phyloP scores from a whole-genome alignment of 306 rosid genomes.

The Quercus mongolica region DNA sequence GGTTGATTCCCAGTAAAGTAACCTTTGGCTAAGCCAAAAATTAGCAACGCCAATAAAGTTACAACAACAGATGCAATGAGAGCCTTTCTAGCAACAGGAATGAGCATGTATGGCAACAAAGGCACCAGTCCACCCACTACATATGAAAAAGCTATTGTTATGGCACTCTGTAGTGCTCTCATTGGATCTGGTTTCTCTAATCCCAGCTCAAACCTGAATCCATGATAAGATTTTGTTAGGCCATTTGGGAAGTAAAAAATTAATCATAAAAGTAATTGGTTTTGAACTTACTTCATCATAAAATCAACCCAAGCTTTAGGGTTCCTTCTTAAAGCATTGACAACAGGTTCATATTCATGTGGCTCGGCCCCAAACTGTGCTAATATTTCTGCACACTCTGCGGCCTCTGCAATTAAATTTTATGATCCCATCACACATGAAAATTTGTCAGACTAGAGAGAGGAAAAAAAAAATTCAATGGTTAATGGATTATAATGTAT shows the following conservation, averaged over 20 bases:
- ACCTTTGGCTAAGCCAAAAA: conserved; percentile 89
- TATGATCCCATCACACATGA: not conserved
- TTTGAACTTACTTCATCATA: conserved; percentile 83
- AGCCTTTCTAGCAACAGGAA: conserved; percentile 61
- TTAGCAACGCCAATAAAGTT: conserved; percentile 62
- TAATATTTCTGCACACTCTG: conserved; percentile 79
- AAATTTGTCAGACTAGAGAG: not conserved
- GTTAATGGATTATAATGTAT: too few species aligned
- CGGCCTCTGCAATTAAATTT: conserved; percentile 55
- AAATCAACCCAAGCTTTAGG: conserved; percentile 96
- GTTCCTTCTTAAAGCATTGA: conserved; percentile 67
- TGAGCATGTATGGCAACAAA: conserved; percentile 66
- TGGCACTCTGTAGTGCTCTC: conserved; percentile 83
- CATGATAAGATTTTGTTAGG: not conserved
- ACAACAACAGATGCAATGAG: conserved; percentile 50
- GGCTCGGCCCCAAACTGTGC: conserved; percentile 70
- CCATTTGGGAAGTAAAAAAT: not conserved
- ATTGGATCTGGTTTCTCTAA: conserved; percentile 91
- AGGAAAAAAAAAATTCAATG: not conserved
- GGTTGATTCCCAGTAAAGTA: conserved; percentile 75
- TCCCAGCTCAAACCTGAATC: conserved; percentile 83
- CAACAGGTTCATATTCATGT: conserved; percentile 81
- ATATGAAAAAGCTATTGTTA: conserved; percentile 79
- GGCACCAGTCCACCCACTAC: conserved; percentile 77
- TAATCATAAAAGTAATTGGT: not conserved